Base-by-base conservation (phyloP, 805 yeast genomes). In the Priceomyces castillae region DNA sequence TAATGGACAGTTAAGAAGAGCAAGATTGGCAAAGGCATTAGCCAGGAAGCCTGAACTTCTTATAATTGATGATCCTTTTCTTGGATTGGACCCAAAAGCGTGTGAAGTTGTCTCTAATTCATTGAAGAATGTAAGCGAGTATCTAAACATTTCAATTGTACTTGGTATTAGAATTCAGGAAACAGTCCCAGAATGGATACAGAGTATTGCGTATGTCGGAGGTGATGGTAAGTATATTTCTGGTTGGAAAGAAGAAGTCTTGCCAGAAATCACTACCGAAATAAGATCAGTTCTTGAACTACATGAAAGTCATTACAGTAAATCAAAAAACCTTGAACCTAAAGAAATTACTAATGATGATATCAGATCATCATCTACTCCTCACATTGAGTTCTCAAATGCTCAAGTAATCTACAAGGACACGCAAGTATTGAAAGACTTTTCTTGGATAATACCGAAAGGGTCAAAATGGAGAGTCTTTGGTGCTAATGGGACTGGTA, bases 401-500 rank as follows among this genome's bases (percentile, higher is more conserved):
- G 78, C 92, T 2, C 74, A 81, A 2, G 83, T 92, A 2, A 62
- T 77, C 3, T 90, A 90, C 61, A 73, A 76, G 37, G 86, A 83
- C 0, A 67, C 73, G 16, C 76, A 80, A 0, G 74, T 90, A 0
- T 65, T 92, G 37, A 62, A 70, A 34, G 63, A 84, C 44, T 69
- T 92, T 41, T 63, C 64, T 14, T 86, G 96, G 90, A 65, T 64
- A 6, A 83, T 90, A 10, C 67, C 70, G 2, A 69, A 69, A 34
- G 95, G 95, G 3, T 86, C 88, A 30, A 83, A 79, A 55, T 89
- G 97, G 95, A 95, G 94, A 58, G 73, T 92, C 23, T 69, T 84
- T 44, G 99, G 99, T 2, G 78, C 81, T 45, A 92, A 94, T 52
- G 99, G 99, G 1, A 77, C 95, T 0, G 99, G 99, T 0, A 92